These are phyloP conservation scores for Heimioporus sp. DNA, from an alignment of 768 basidiomycete genomes.

Conservation along the genomic window DNA sequence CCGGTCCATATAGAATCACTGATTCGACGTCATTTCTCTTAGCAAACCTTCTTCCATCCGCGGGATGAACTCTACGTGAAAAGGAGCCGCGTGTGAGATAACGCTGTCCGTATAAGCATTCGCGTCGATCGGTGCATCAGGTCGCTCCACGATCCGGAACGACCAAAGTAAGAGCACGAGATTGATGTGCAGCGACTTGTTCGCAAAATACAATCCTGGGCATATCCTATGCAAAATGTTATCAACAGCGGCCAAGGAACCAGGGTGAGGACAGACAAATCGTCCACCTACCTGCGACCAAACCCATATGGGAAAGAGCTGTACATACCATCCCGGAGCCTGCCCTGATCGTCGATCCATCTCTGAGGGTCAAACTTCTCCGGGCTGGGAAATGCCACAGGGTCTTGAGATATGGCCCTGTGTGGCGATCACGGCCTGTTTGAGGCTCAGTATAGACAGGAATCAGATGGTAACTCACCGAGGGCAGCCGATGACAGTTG, in stretches of 20 bases:
- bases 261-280: background rate
- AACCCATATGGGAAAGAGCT: constrained; percentile 48
- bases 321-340: constrained; percentile 42
- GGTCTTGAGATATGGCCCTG: constrained; percentile 25
- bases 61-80: constrained; percentile 53
- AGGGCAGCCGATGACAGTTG: constrained; percentile 18
- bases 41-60: constrained; percentile 23
- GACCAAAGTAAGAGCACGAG: constrained; percentile 62
- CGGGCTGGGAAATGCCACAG: constrained; percentile 26
- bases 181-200: constrained; percentile 55
- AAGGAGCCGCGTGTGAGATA: constrained; percentile 56
- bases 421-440: background rate
- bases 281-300: constrained; percentile 35
- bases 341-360: constrained; percentile 45
- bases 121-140: constrained; percentile 50
- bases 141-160: constrained; percentile 50
- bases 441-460: background rate
- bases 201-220: constrained; percentile 54
- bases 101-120: constrained; percentile 54
- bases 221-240: constrained; percentile 41
- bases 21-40: constrained; percentile 9
- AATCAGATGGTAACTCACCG: constrained; percentile 7
- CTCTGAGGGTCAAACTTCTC: constrained; percentile 54
- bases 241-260: background rate
- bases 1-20: background rate